phyloP scores from a whole-genome alignment of 2,329 filamentous ascomycete species.

The Helminthosporium solani region DNA sequence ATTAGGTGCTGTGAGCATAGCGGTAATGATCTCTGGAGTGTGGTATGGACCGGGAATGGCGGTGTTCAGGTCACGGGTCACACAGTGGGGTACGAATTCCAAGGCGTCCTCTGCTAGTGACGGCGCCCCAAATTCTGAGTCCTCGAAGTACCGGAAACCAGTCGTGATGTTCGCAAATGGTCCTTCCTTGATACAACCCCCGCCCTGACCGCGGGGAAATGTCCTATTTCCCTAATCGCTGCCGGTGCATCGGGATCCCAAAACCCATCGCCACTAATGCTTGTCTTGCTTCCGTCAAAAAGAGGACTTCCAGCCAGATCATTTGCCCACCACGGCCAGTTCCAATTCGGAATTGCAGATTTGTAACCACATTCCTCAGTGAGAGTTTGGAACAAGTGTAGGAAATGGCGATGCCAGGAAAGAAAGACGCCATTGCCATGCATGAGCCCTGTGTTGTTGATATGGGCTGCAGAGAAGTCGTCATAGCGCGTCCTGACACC shows the following conservation, averaged over 20 bases:
- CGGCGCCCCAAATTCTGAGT: constrained; percentile 19
- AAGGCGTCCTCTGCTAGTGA: constrained; percentile 30
- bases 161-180: constrained; percentile 50
- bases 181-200: constrained; percentile 55
- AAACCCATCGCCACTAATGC: constrained; percentile 50
- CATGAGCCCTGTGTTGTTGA: constrained; percentile 19
- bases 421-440: constrained; percentile 24
- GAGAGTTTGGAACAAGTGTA: constrained; percentile 45
- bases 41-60: constrained; percentile 7
- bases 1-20: constrained; percentile 3
- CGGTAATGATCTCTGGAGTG: not conserved
- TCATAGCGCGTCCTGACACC: constrained; percentile 27
- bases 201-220: constrained; percentile 53
- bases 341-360: constrained; percentile 51
- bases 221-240: constrained; percentile 23
- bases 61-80: constrained; percentile 28
- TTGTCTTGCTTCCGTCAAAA: constrained; percentile 56
- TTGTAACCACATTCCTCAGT: constrained; percentile 46
- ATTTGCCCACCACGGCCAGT: constrained; percentile 51
- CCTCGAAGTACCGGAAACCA: constrained; percentile 18
- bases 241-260: constrained; percentile 27
- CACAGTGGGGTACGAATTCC: constrained; percentile 25
- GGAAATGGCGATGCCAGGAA: constrained; percentile 45
- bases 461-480: constrained; percentile 28
- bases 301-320: constrained; percentile 47